Evolutionary conservation across 352 stramenopile genomes (phyloP), one percentile per base, ranked within the genome.

Genomic region (Globisporangium rhizosaccharum): DNA sequence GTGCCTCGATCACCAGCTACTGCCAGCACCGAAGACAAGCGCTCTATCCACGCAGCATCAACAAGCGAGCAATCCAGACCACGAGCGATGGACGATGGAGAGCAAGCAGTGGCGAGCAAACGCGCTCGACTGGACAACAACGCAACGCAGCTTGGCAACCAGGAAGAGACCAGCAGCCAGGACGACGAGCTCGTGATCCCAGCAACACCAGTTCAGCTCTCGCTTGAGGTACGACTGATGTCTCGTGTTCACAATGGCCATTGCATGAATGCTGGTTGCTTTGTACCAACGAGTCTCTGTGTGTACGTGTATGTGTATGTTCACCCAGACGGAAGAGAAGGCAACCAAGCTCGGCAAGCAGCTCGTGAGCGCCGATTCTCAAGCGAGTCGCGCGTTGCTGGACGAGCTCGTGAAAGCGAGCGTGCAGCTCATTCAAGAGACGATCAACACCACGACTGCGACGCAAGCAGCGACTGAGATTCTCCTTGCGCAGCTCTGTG

Each of bases 401-500:
- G 62, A 71, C 54, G 68, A 68, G 30, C 63, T 71, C 33, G 70
- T 54, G 54, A 50, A 50, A 30, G 56, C 56, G 18, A 42, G 65
- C 0, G 73, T 86, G 25, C 54, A 65, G 41, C 56, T 88, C 46
- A 73, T 92, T 15, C 62, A 77, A 54, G 68, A 82, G 54, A 76
- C 81, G n/a, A 82, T 88, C 51, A 79, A 86, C 57, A 65, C 83
- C 25, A 75, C 83, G 17, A 63, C 80, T 23, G 70, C 76, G 10
- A 89, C 75, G 18, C 78, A 85, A 37, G 61, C 65, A 42, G 68
- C 74, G 30, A 88, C 83, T 55, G 76, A 89, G 41, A 54, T 44
- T 41, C 74, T 74, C 20, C 90, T 92, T 41, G 47, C 63, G 18
- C 58, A 57, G 20, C 47, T 85, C 12, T 92, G 82, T 45, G 58